These are phyloP conservation scores for Yamadazyma blattariae DNA, from an alignment of 1,139 yeast genomes.

Conservation along the genomic window DNA sequence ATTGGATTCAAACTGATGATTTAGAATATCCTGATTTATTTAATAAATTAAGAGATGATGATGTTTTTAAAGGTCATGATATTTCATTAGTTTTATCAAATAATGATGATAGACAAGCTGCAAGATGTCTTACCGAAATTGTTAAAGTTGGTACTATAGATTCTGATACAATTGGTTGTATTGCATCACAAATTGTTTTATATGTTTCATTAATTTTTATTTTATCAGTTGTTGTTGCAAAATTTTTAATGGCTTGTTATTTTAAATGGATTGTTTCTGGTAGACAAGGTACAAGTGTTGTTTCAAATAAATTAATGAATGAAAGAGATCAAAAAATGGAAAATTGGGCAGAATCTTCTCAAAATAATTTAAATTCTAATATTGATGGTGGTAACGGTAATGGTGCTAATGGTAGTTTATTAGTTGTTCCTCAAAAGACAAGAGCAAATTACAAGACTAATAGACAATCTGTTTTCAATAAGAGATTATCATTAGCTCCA, in stretches of 20 bases:
- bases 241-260: conserved; percentile 83
- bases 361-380: conserved; percentile 37
- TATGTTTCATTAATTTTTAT: conserved; percentile 80
- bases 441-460: conserved; percentile 49
- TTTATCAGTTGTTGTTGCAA: conserved; percentile 69
- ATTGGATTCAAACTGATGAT: conserved; percentile 71
- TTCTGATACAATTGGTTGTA: conserved; percentile 91
- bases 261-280: conserved; percentile 81
- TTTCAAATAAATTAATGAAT: conserved; percentile 48
- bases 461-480: conserved; percentile 45
- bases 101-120: conserved; percentile 65
- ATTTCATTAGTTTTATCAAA: conserved; percentile 73
- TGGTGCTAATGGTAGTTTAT: conserved; percentile 21
- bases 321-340: conserved; percentile 63
- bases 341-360: conserved; percentile 61
- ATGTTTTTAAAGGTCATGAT: conserved; percentile 68
- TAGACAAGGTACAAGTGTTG: conserved; percentile 72
- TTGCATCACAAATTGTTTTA: conserved; percentile 83
- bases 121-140: conserved; percentile 84
- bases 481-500: conserved; percentile 40
- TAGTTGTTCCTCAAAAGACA: conserved; percentile 49
- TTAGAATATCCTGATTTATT: conserved; percentile 72
- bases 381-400: too few relatives aligned
- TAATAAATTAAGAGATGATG: conserved; percentile 56
- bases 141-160: conserved; percentile 87